A percentile compares a stretch with the other conserved stretches of the same genome.
phyloP scores from a whole-genome alignment of 352 stramenopile genomes.

The Globisporangium megalacanthum region DNA sequence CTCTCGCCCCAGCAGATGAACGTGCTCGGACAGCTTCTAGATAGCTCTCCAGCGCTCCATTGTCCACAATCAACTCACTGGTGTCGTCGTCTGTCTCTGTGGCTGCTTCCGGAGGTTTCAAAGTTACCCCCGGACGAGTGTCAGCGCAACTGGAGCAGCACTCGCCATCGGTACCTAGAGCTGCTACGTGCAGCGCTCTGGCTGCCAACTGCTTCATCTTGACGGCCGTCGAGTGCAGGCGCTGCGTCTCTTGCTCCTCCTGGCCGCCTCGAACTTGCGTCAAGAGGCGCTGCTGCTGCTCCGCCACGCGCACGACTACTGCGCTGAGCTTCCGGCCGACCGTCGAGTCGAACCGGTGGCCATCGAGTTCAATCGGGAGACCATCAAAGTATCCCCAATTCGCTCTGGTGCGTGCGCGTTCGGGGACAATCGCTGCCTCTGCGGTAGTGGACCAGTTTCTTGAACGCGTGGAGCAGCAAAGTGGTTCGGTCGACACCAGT shows the following conservation, averaged over 20 bases:
- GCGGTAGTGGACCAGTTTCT: too few relatives aligned
- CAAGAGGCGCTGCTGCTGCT: slow-evolving; percentile 7
- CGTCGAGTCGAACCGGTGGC: slow-evolving; percentile 2
- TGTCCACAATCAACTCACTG: background rate
- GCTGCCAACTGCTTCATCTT: background rate
- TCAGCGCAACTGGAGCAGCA: background rate
- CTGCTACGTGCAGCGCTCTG: background rate
- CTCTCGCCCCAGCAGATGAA: background rate
- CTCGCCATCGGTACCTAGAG: background rate
- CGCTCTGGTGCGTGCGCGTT: background rate
- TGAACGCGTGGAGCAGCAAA: too few relatives aligned
- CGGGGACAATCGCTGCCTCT: too few relatives aligned
- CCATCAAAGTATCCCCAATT: slow-evolving; percentile 2
- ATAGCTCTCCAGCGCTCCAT: slow-evolving; percentile 8
- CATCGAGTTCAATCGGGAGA: slow-evolving; percentile 3
- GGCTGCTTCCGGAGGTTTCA: background rate
- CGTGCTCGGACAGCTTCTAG: background rate
- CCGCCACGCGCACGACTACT: background rate
- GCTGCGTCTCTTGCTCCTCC: background rate
- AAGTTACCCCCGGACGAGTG: background rate
- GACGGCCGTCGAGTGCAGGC: background rate
- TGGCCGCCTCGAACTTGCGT: background rate
- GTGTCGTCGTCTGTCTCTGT: background rate
- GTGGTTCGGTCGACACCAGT: too few relatives aligned
- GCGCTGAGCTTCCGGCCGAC: slow-evolving; percentile 4